Evolutionary conservation across 768 basidiomycete species (phyloP).

Genomic region (Rhizopogon vinicolor): DNA sequence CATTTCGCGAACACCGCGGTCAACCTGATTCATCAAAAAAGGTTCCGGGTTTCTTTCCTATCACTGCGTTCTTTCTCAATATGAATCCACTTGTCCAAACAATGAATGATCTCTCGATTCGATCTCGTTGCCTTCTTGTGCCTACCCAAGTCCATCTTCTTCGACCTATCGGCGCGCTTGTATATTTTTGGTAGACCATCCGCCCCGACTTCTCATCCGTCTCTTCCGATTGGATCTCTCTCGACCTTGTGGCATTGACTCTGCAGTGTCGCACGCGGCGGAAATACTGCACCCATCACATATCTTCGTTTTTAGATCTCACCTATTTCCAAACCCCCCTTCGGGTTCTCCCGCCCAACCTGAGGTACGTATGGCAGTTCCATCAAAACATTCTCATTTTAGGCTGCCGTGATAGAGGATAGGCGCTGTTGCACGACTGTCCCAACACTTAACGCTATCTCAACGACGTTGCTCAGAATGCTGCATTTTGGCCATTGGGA

Average conservation of each 20-base stretch:
- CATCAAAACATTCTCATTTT: slow-evolving; percentile 14
- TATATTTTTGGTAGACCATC: slow-evolving; percentile 32
- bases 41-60: slow-evolving; percentile 22
- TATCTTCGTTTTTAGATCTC: slow-evolving; percentile 45
- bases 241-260: slow-evolving; percentile 35
- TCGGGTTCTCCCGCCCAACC: slow-evolving; percentile 23
- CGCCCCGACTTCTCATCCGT: slow-evolving; percentile 40
- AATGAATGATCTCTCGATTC: slow-evolving; percentile 22
- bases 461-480: not conserved
- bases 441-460: not conserved
- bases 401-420: slow-evolving; percentile 13
- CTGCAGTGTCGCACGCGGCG: slow-evolving; percentile 25
- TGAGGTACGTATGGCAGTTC: slow-evolving; percentile 29
- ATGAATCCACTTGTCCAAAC: slow-evolving; percentile 23
- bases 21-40: slow-evolving; percentile 24
- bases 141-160: slow-evolving; percentile 17
- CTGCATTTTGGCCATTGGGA: not conserved
- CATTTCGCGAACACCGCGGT: slow-evolving; percentile 25
- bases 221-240: slow-evolving; percentile 44
- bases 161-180: slow-evolving; percentile 37
- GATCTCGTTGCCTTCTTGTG: slow-evolving; percentile 25
- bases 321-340: slow-evolving; percentile 24
- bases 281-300: slow-evolving; percentile 28
- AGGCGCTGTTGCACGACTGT: not conserved
- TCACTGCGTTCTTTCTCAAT: slow-evolving; percentile 14